These are phyloP conservation scores for Kingdonia uniflora DNA, from an alignment of 164 flowering plant genomes.

Conservation along the genomic window DNA sequence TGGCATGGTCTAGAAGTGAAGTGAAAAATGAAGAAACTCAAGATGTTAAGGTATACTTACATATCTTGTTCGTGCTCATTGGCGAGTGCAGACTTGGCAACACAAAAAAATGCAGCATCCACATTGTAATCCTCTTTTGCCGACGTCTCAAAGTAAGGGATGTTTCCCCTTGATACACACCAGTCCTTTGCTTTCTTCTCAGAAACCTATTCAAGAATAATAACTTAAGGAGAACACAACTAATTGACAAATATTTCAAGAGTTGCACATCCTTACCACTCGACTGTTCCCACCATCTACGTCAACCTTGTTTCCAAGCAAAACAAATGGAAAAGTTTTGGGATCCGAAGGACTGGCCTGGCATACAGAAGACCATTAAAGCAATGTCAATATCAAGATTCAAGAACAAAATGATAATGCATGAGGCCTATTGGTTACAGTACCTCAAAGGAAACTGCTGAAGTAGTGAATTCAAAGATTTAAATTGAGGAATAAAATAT, in stretches of 20 bases:
- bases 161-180: constrained; percentile 90
- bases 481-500: too few relatives aligned
- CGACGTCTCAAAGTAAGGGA: constrained; percentile 92
- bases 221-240: too few relatives aligned
- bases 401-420: not conserved
- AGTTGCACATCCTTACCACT: constrained; percentile 47
- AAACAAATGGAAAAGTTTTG: constrained; percentile 69
- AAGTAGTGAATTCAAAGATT: too few relatives aligned
- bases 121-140: constrained; percentile 86
- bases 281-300: constrained; percentile 95
- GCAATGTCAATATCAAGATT: not conserved
- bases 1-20: too few relatives aligned
- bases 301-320: constrained; percentile 89
- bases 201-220: constrained; percentile 41
- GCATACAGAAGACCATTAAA: constrained; percentile 4
- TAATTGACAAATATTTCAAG: not conserved
- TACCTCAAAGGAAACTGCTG: too few relatives aligned
- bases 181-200: constrained; percentile 90
- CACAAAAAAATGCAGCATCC: constrained; percentile 79
- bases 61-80: constrained; percentile 82
- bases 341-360: constrained; percentile 87
- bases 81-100: constrained; percentile 76
- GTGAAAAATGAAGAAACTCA: not conserved
- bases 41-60: constrained; percentile 27
- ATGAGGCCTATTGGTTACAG: too few relatives aligned